Evolutionary conservation across 805 yeast species (phyloP).

Genomic region (Sugiyamaella lignohabitans): DNA sequence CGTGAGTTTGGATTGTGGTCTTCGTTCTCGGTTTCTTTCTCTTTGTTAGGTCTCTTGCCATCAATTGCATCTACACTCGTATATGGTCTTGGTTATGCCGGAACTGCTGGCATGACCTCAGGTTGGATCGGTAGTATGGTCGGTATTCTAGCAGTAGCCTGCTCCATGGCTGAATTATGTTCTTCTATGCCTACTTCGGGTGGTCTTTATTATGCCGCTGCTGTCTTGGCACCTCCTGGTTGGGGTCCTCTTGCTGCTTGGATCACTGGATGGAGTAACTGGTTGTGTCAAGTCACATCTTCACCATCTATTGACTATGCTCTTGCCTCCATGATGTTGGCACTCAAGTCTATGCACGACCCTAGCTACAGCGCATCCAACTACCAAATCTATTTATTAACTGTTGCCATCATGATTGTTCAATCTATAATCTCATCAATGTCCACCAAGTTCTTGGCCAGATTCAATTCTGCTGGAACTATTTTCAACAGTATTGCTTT

Average conservation of each 20-base stretch:
- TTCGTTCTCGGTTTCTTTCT: conserved; percentile 55
- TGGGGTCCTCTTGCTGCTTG: conserved; percentile 51
- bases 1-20: conserved; percentile 56
- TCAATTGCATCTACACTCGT: conserved; percentile 56
- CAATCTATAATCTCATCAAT: conserved; percentile 45
- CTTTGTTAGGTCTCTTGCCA: conserved; percentile 61
- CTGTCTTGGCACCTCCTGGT: conserved; percentile 51
- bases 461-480: conserved; percentile 46
- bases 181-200: conserved; percentile 62
- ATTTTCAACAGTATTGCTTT: conserved; percentile 44
- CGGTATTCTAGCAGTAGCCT: conserved; percentile 52
- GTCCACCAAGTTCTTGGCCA: conserved; percentile 51
- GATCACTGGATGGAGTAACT: conserved; percentile 60
- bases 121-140: conserved; percentile 49
- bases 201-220: conserved; percentile 64
- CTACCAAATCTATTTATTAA: conserved; percentile 47
- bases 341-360: conserved; percentile 40
- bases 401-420: conserved; percentile 44
- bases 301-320: conserved; percentile 55
- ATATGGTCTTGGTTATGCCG: conserved; percentile 56
- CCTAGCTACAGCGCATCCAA: conserved; percentile 37
- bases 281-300: conserved; percentile 57
- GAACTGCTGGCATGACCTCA: conserved; percentile 62
- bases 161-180: conserved; percentile 56
- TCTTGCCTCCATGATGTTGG: conserved; percentile 51